These are phyloP conservation scores for Colletotrichum sp. DNA, from an alignment of 2,329 filamentous ascomycete species.

Conservation along the genomic window DNA sequence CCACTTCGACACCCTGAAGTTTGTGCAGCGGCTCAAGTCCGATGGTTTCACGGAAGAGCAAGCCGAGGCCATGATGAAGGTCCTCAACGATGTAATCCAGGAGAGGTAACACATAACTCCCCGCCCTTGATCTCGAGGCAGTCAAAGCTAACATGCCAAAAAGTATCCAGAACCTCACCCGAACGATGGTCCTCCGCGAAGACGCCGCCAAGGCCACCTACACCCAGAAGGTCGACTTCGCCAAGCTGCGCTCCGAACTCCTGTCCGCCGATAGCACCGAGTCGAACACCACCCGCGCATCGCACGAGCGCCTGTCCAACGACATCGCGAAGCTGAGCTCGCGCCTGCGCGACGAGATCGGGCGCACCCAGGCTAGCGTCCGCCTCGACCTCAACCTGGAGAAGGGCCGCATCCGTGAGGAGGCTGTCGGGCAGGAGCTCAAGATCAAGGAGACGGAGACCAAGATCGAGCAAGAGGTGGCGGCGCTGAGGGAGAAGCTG, in stretches of 20 bases:
- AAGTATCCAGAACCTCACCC: conserved; percentile 94
- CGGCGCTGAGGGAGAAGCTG: conserved; percentile 85
- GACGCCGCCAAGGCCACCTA: conserved; percentile 84
- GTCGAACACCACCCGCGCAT: conserved; percentile 83
- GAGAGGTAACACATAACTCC: conserved; percentile 68
- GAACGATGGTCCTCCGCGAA: conserved; percentile 97
- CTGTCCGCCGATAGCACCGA: conserved; percentile 92
- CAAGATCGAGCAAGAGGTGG: conserved; percentile 97
- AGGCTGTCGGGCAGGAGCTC: conserved; percentile 94
- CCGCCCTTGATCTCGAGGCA: not conserved
- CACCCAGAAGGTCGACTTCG: conserved; percentile 95
- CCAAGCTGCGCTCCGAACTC: conserved; percentile 93
- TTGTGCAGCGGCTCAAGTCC: conserved; percentile 85
- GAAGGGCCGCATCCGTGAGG: conserved; percentile 94
- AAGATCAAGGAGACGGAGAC: conserved; percentile 99
- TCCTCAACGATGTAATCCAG: conserved; percentile 94
- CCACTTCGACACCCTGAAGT: conserved; percentile 98
- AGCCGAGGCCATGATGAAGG: conserved; percentile 97
- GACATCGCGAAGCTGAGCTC: conserved; percentile 94
- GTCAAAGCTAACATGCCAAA: not conserved
- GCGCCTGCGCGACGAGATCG: conserved; percentile 89
- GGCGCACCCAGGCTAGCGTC: conserved; percentile 91
- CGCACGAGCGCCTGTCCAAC: conserved; percentile 91
- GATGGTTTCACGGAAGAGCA: conserved; percentile 97
- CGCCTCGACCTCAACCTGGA: conserved; percentile 93